A percentile compares a stretch with the other conserved stretches of the same genome.
Conservation (phyloP, 2,329 filamentous ascomycete species). For the Macrophomina tecta region DNA sequence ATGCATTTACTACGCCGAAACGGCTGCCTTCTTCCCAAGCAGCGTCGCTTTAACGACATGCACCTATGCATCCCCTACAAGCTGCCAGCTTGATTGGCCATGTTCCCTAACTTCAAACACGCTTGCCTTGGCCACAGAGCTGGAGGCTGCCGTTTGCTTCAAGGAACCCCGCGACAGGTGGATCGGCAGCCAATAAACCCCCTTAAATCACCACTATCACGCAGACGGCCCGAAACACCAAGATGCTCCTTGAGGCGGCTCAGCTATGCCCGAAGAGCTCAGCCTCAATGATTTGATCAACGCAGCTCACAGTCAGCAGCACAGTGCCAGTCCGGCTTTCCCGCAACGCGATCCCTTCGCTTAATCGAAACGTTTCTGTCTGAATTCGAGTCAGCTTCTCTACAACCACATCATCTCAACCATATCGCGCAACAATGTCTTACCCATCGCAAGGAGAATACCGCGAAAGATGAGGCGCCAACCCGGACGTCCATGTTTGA, state of each 20-base stretch:
- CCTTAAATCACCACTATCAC: constrained; percentile 7
- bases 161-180: neutral
- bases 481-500: neutral
- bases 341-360: neutral
- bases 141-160: neutral
- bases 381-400: neutral
- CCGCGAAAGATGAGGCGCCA: neutral
- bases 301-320: neutral
- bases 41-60: neutral
- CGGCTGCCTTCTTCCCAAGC: neutral
- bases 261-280: neutral
- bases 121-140: neutral
- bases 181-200: neutral
- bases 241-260: neutral
- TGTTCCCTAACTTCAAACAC: neutral
- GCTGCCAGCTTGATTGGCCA: neutral
- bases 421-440: no score
- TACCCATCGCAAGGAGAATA: no score
- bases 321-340: neutral
- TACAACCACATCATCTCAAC: no score
- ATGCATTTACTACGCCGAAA: neutral
- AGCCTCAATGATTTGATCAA: neutral
- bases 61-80: neutral
- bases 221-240: neutral
- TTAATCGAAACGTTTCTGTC: neutral